Base-by-base conservation (phyloP, 2,329 filamentous ascomycete genomes). In the Pseudogymnoascus sp. region DNA sequence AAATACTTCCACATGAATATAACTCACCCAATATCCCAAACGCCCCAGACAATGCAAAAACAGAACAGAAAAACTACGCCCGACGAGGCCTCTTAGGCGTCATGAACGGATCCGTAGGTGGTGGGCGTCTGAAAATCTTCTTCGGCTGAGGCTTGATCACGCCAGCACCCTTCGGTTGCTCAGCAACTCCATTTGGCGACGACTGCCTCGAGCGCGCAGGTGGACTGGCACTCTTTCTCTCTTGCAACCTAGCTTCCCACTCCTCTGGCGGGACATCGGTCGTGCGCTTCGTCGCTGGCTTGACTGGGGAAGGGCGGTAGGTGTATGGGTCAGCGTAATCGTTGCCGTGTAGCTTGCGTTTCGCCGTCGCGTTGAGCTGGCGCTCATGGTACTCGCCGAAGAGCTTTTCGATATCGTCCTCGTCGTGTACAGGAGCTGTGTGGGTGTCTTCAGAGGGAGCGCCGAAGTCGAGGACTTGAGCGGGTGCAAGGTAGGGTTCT, bases 401-500 rank as follows among this genome's bases (percentile, higher is more conserved):
- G 13, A 63, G 11, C 9, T 59, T 33, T 31, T 54, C 26, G 2
- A 47, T 60, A 11, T 64, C 58, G 11, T 62, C 63, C 4, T 64
- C 64, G 29, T 69, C 66, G 73, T 71, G 5, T 74, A 71, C 31
- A 5, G 59, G 21, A 26, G 44, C 9, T 61, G 47, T 24, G 35
- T 54, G 13, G 1, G 35, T 17, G 7, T 39, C 57, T 4, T 40
- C 26, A 7, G 57, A 59, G 0, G 35, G 17, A 37, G 57, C 26
- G 7, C 7, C 10, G 33, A 37, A 39, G 71, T 67, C 31, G 70
- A 68, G 31, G 70, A 73, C 7, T 66, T 63, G 3, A 29, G 41
- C 36, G 8, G 47, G 47, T 54, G 47, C 47, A 54, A 35, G n/a
- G 47, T 54, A 54, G 1, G n/a, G 47, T 26, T 59, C 31, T 64